Base-by-base conservation (phyloP, 2,329 filamentous ascomycete species). In the Aspergillus unguis region DNA sequence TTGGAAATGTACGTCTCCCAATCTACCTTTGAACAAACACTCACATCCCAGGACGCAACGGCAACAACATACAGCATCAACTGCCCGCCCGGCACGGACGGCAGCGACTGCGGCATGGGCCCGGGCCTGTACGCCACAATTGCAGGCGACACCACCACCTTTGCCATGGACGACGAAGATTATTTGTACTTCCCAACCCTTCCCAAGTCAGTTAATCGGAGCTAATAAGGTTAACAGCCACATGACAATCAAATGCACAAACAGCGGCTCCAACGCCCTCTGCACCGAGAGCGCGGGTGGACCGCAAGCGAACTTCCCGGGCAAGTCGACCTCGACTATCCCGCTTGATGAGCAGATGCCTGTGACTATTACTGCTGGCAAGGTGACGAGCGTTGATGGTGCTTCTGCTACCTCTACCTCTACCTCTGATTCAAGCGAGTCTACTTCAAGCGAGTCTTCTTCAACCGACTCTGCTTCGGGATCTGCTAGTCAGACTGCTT, bases 41-140 rank as follows among this genome's bases (percentile, higher is more conserved):
- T 25, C 6, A 2, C 2, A 33, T 10, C 23, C 28, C 6, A 67
- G 64, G 55, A 62, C 36, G 55, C 59, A 8, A 58, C 60, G 9
- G 63, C 60, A 2, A 65, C 62, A 4, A 65, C 64, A 1, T 66
- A 63, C 42, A 61, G 56, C 32, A 58, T 66, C 37, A 65, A 61
- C 32, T 65, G 65, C 7, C 55, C 60, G 0, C 48, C 53, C 1
- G 59, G 63, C 3, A 63, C 62, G 5, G 57, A 63, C 42, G 23
- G 52, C 42, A 38, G 36, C 3, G 58, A 63, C 11, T 67, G 65
- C 36, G 64, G 65, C 10, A 62, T 67, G 59, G 65, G 64, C 1
- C 59, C 59, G 3, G 65, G 65, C 6, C 32, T 67, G 11, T 17
- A 17, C 17, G 62, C 53, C 4, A 23, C 64, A 26, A 59, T 60